Evolutionary conservation across 331 rosid species (phyloP).

Genomic region (Prunus yedoensis): DNA sequence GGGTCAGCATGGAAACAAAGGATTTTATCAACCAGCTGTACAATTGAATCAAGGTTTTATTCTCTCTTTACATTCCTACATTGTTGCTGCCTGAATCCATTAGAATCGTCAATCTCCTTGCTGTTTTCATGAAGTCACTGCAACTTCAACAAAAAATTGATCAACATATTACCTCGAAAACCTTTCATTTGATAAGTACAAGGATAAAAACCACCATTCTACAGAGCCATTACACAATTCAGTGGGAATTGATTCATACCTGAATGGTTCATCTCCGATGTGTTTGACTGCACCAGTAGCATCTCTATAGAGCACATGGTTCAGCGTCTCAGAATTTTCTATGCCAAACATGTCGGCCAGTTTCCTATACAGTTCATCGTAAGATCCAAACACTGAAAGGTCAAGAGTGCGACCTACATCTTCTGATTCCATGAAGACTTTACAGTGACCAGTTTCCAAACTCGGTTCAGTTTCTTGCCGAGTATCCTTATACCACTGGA

Average conservation of each 20-base stretch:
- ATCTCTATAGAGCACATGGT: conserved; percentile 62
- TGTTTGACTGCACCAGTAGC: conserved; percentile 59
- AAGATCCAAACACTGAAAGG: conserved; percentile 61
- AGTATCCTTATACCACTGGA: conserved; percentile 50
- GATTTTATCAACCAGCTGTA: conserved; percentile 59
- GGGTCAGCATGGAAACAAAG: conserved; percentile 42
- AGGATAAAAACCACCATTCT: neutral
- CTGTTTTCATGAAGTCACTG: conserved; percentile 74
- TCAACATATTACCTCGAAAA: conserved; percentile 4
- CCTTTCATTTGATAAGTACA: neutral
- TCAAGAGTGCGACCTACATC: conserved; percentile 74
- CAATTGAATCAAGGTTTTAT: conserved; percentile 42
- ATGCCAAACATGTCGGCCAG: conserved; percentile 78
- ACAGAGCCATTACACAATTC: neutral
- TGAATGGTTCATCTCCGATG: conserved; percentile 76
- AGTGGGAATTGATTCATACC: conserved; percentile 34
- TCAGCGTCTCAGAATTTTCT: conserved; percentile 56
- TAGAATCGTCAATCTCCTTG: conserved; percentile 76
- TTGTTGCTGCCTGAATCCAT: conserved; percentile 75
- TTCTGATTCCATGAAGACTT: conserved; percentile 72
- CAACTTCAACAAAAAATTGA: conserved; percentile 29
- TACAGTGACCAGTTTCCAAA: conserved; percentile 70
- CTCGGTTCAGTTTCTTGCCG: conserved; percentile 45
- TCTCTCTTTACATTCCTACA: conserved; percentile 51
- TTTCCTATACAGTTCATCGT: conserved; percentile 56